Conservation (phyloP, 2,329 filamentous ascomycete genomes). For the Diplodia sapinea region DNA sequence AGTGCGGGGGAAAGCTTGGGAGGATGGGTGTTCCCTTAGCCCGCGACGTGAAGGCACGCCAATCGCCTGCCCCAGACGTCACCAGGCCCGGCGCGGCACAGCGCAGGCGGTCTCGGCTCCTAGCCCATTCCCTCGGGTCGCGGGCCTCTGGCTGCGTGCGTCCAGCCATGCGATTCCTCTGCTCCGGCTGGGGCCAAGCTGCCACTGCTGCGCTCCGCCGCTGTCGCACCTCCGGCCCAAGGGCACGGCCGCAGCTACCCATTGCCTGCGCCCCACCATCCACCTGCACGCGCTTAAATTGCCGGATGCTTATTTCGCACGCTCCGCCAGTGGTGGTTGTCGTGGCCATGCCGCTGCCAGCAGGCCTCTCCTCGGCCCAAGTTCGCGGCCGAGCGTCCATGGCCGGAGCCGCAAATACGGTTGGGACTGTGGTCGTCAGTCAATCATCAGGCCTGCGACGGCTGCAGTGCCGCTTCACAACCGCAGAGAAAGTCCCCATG, state of each 20-base stretch:
- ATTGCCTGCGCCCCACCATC: slow-evolving; percentile 9
- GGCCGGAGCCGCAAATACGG: slow-evolving; percentile 3
- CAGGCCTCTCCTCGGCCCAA: slow-evolving; percentile 16
- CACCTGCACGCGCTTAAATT: slow-evolving; percentile 24
- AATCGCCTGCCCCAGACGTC: slow-evolving; percentile 26
- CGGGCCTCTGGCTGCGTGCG: slow-evolving; percentile 3
- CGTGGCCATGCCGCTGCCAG: neutral
- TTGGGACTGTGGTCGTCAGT: neutral
- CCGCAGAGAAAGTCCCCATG: neutral
- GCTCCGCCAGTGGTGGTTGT: slow-evolving; percentile 8
- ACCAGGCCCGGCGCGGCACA: slow-evolving; percentile 22
- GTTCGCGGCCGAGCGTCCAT: slow-evolving; percentile 12
- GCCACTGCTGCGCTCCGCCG: slow-evolving; percentile 7
- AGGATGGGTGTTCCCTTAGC: slow-evolving; percentile 26
- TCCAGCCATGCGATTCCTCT: slow-evolving; percentile 12
- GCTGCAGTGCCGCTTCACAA: neutral
- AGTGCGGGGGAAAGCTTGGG: slow-evolving; percentile 28
- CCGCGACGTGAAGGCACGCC: slow-evolving; percentile 15
- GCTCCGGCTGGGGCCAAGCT: slow-evolving; percentile 3
- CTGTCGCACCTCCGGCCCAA: slow-evolving; percentile 13
- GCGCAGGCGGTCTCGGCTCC: slow-evolving; percentile 22
- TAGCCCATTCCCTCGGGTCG: slow-evolving; percentile 25
- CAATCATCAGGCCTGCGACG: neutral
- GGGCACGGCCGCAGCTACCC: slow-evolving; percentile 19
- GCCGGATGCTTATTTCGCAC: slow-evolving; percentile 26